Evolutionary conservation across 331 rosid genomes (phyloP), one percentile per base, ranked within the genome.

Genomic region (Malus hybrid): DNA sequence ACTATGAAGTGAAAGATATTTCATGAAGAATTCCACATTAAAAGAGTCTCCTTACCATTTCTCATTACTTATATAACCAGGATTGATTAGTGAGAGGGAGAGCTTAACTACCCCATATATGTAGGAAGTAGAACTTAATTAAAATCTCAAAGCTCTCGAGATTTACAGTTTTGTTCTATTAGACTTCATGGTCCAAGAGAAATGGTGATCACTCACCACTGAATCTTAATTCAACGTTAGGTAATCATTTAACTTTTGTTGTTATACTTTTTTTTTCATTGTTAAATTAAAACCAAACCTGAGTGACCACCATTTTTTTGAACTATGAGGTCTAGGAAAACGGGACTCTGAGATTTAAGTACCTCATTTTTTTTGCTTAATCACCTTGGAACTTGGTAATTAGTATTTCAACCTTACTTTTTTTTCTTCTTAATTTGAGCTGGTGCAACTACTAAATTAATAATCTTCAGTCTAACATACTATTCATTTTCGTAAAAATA

Each of bases 371-470:
- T 34, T 33, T n/a, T 22, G 3, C 8, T 33, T 15, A 10, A 29
- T 57, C 44, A 8, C 36, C 55, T 58, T 72, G n/a, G 68, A 7
- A 16, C 58, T 10, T 39, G 58, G 68, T 24, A 61, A n/a, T 39
- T 39, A 39, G 46, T 9, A 2, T 39, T 39, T 39, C 46, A 39
- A 39, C 46, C 12, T 39, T 2, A 36, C 39, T 39, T 39, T 39
- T 39, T 39, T 39, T 39, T 39, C 46, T 39, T 36, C 46, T 39
- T 39, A 39, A 39, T 39, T 2, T 60, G 18, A 39, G 68, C 18
- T 76, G 67, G 74, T 76, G 34, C 63, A 67, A 67, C 79, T 56
- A 76, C 73, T 72, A 22, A 56, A 22, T 22, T 18, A 34, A 72
- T 72, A 52, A 52, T 50, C 56, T 6, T 50, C 56, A 5, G n/a